Base-by-base conservation (phyloP, 495 filamentous ascomycete species). In the Penicillium daleae region DNA sequence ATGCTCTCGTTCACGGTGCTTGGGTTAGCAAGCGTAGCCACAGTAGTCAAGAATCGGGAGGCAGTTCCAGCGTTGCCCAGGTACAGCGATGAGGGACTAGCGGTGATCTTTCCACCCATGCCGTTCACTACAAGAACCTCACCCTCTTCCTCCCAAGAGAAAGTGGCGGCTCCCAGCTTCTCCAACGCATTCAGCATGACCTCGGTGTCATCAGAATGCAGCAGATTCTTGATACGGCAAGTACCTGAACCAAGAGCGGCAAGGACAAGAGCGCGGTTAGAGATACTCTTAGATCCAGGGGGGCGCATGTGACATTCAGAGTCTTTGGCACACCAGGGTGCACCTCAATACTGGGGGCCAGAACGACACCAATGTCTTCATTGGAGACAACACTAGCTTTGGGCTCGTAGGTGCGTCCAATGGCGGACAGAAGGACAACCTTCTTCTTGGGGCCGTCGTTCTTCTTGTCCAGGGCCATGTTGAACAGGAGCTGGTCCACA, bases 391-490 rank as follows among this genome's bases (percentile, higher is more conserved):
- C 86, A 66, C 86, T 97, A 10, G 95, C 95, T 75, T 89, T 89
- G 50, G 84, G 90, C 75, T 98, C 95, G 64, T 93, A 77, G 12
- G 92, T 93, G 65, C 87, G 85, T 57, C 95, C 95, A 76, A 99
- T 96, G 12, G 90, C 89, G 0, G 92, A 92, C 22, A 99, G 85
- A 7, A 99, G 85, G n/a, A 97, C 95, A 57, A 99, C 89, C 78
- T 96, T 97, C 83, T 98, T 99, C 76, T 96, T 94, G 35, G 84
- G 85, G 2, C 95, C 95, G 33, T 97, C 90, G 58, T 99, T 99
- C 85, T 99, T 99, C 85, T 99, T 99, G 78, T 99, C 95, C 40
- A 98, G 87, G 3, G 88, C 93, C 95, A 99, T 99, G 72, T 96
- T 94, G 60, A 87, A 83, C 49, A 99, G 80, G 60, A 98, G 74